These are phyloP conservation scores for Fusarium sp. DNA, from an alignment of 2,329 filamentous ascomycete species.

Conservation along the genomic window DNA sequence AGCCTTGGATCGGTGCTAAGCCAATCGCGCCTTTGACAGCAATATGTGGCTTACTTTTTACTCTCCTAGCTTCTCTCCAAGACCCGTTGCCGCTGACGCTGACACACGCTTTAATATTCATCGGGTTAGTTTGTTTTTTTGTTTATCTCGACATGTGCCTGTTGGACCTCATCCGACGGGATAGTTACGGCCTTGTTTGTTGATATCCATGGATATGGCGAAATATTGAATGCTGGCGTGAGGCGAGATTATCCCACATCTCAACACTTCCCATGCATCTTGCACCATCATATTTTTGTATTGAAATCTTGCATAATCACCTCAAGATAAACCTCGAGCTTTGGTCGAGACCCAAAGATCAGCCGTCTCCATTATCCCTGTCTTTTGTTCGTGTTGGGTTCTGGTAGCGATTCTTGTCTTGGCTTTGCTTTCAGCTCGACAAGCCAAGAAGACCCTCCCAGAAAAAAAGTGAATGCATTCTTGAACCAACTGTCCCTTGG, in stretches of 20 bases:
- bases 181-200: neutral
- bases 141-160: conserved; percentile 1
- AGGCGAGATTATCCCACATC: neutral
- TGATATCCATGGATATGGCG: neutral
- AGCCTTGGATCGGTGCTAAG: conserved; percentile 6
- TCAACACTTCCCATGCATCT: conserved; percentile 14
- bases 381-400: neutral
- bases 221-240: neutral
- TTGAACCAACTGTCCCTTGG: conserved; percentile 8
- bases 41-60: conserved; percentile 7
- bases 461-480: conserved; percentile 1
- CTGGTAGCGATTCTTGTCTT: neutral
- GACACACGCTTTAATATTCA: neutral
- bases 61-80: neutral
- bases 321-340: neutral
- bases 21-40: neutral
- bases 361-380: conserved; percentile 2
- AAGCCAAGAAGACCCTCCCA: neutral
- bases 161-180: neutral
- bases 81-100: neutral
- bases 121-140: neutral
- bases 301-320: conserved; percentile 27
- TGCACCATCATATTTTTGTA: neutral
- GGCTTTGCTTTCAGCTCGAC: conserved; percentile 2
- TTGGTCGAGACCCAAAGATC: neutral